Evolutionary conservation across 1,139 yeast genomes (phyloP), one percentile per base, ranked within the genome.

Genomic region (Scheffersomyces lignicola): DNA sequence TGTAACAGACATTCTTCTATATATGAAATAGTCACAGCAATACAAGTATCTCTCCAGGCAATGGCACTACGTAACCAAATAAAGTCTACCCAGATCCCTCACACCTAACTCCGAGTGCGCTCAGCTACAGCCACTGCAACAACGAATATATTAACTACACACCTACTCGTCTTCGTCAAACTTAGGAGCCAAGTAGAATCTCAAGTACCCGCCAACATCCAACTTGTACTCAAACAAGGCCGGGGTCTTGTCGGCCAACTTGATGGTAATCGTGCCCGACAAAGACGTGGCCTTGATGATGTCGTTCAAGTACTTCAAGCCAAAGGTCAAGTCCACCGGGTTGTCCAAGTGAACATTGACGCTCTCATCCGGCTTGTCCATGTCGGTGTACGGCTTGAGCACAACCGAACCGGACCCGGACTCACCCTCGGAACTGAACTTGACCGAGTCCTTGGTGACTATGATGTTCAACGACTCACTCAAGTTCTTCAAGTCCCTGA

Each of bases 141-240:
- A n/a, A n/a, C n/a, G n/a, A 30, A 14, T 20, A 18, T 18, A 34
- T 14, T 11, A 22, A 16, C 7, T 20, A 24, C 18, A 13, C 11
- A 13, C 22, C 34, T 69, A 80, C 47, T 86, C 94, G 42, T 87
- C 96, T 50, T 87, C 96, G 48, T 85, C 95, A 58, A 89, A 88
- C 75, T 92, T 92, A 41, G 98, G 98, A 51, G 98, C 98, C 65
- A 92, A 77, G 77, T 86, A 92, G 77, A 86, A 92, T 62, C 96
- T 83, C 61, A 92, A 73, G 65, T 87, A 87, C 35, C 99, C 98
- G 59, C 94, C 87, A 24, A 67, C 75, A 47, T 90, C 86, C 60
- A 92, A 74, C 64, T 84, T 85, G 69, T 84, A 92, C 68, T 90
- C 97, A 55, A 92, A 88, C 59, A 89, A 73, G 29, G 97, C 95